phyloP scores from a whole-genome alignment of 2,329 filamentous ascomycete genomes.

The Fusarium sterilihyphosum region DNA sequence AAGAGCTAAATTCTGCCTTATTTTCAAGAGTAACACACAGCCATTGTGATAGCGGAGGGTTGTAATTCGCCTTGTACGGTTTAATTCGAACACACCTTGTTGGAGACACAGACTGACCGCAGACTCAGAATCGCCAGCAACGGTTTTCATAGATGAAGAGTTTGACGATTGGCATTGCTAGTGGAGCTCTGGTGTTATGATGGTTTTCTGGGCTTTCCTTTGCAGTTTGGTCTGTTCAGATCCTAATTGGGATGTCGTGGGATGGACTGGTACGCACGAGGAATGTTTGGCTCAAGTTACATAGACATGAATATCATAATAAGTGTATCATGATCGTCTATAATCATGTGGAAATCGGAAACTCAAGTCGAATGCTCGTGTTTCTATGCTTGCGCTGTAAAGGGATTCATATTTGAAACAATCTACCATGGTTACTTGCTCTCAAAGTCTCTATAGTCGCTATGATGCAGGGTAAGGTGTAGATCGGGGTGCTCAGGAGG shows the following conservation, averaged over 20 bases:
- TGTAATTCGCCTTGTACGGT: slow-evolving; percentile 32
- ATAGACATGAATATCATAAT: slow-evolving; percentile 13
- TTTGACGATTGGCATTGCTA: slow-evolving; percentile 21
- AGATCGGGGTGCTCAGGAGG: not conserved
- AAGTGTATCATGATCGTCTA: not conserved
- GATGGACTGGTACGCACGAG: not conserved
- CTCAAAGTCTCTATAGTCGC: not conserved
- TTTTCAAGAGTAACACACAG: not conserved
- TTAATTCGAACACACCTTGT: not conserved
- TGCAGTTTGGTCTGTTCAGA: not conserved
- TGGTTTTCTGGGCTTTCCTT: slow-evolving; percentile 18
- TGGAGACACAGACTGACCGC: slow-evolving; percentile 7
- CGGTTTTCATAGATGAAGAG: slow-evolving; percentile 27
- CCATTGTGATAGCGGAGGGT: not conserved
- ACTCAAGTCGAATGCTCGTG: not conserved
- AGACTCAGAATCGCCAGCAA: slow-evolving; percentile 7
- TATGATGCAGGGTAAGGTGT: slow-evolving; percentile 4
- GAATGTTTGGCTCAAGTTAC: slow-evolving; percentile 8
- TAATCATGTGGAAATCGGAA: not conserved
- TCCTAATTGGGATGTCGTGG: not conserved
- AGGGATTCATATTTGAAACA: not conserved
- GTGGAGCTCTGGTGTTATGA: slow-evolving; percentile 34
- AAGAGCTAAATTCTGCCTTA: slow-evolving; percentile 41
- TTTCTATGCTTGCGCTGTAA: not conserved
- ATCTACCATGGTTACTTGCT: not conserved